Evolutionary conservation across 352 stramenopile species (phyloP), one percentile per base, ranked within the genome.

Genomic region (Phytophthora palmivora): DNA sequence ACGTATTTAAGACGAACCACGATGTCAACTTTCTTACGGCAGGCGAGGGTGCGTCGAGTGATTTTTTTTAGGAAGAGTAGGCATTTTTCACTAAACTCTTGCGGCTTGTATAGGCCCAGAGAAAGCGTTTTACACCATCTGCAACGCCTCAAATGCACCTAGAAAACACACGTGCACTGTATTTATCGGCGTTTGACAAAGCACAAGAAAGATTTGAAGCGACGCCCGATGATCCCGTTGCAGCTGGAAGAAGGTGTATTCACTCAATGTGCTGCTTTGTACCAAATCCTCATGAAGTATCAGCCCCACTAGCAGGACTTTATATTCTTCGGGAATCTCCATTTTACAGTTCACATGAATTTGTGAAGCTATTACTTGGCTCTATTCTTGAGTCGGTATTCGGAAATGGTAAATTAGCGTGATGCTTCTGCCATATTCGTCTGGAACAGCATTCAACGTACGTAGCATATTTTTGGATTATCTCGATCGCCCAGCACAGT

Each of bases 251-350:
- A 12, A 8, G 21, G 14, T 21, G 51, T 19, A 45, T 59, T 12
- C 51, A 59, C 18, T 59, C 39, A 8, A 59, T 59, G 51, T 50
- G 51, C 12, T 59, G 28, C n/a, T 18, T 41, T 9, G 30, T 59
- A 33, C 43, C 41, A 1, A 59, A 59, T 16, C 39, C 51, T 4
- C 39, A 59, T 10, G 51, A 59, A 37, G n/a, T 52, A 0, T 50
- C 21, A 8, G 39, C 28, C 7, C 39, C 51, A 8, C 30, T 59
- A 14, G 30, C 51, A n/a, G 7, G 26, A 15, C 16, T 51, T 4
- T 59, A 59, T n/a, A 44, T 59, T 18, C 8, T 59, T 6, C 8
- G 33, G 2, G 39, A n/a, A n/a, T 59, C 51, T 4, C 7, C 15
- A 4, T 42, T 59, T 2, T 51, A 59, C 11, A 28, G 15, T 14